Evolutionary conservation across 1,284 basidiomycete genomes (phyloP).

Genomic region (Taiwanofungus camphoratus): DNA sequence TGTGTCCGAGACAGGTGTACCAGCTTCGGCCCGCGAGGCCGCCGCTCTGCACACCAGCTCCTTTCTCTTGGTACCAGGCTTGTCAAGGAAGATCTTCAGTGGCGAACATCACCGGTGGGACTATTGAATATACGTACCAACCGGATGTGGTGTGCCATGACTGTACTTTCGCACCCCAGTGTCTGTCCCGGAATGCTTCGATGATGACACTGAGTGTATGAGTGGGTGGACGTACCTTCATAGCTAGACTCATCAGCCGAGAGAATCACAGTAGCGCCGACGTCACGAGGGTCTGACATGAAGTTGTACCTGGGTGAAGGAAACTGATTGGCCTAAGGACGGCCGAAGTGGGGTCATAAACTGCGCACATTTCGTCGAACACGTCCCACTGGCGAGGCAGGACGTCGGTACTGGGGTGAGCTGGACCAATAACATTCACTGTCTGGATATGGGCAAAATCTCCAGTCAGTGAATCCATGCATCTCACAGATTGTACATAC

Average conservation of each 20-base stretch:
- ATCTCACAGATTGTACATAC: too few species aligned
- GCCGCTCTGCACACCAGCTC: slow-evolving; percentile 46
- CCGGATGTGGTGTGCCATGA: slow-evolving; percentile 63
- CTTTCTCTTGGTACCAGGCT: slow-evolving; percentile 79
- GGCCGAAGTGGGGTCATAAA: too few species aligned
- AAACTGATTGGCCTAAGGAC: not conserved
- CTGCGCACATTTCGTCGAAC: slow-evolving; percentile 50
- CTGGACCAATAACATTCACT: slow-evolving; percentile 52
- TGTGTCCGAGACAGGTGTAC: slow-evolving; percentile 76
- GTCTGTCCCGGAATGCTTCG: slow-evolving; percentile 31
- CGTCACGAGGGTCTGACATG: slow-evolving; percentile 62
- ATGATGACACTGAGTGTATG: slow-evolving; percentile 6
- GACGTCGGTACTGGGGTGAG: slow-evolving; percentile 62
- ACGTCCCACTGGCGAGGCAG: slow-evolving; percentile 63
- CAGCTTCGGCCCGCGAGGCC: slow-evolving; percentile 67
- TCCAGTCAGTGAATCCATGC: too few species aligned
- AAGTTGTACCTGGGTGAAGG: slow-evolving; percentile 60
- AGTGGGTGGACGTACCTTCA: slow-evolving; percentile 32
- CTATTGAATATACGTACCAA: slow-evolving; percentile 32
- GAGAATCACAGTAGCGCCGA: slow-evolving; percentile 63
- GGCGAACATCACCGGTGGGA: too few species aligned
- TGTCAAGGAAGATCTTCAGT: slow-evolving; percentile 2
- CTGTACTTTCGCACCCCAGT: slow-evolving; percentile 41
- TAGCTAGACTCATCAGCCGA: slow-evolving; percentile 68
- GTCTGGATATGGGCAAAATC: slow-evolving; percentile 36